Evolutionary conservation across 225 moss, liverwort and hornwort species (phyloP), one percentile per base, ranked within the genome.

Genomic region (Neckera pumila): DNA sequence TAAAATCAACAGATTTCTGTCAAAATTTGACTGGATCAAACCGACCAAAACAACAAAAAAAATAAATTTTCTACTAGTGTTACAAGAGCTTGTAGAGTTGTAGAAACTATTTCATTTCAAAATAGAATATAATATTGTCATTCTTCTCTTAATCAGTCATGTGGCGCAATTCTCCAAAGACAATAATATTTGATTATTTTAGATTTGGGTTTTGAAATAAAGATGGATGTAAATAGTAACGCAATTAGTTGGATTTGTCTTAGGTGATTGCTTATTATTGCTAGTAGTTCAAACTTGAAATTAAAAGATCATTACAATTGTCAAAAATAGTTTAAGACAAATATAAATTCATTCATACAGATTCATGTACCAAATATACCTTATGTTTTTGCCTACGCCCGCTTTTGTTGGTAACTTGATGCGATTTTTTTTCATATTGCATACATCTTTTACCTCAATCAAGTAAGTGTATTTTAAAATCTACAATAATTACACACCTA

Each of bases 381-480:
- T 1, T 42, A 9, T 42, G 9, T 26, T 26, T 7, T 69, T 0
- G 4, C 3, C 13, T 38, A 38, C 10, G 0, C 4, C 7, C 5
- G 14, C 9, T 71, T 70, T 70, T 42, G 8, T 42, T 26, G 15
- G 25, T 70, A 40, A 16, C 16, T 43, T 71, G 27, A 42, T 16
- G 2, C 27, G 3, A 9, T 71, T 71, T 27, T 5, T 27, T 42
- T 27, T 71, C 15, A 42, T 27, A 4, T 43, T 42, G 15, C 12
- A 2, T 42, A 9, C 27, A 43, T 27, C 2, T 3, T 43, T 71
- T 71, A 7, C 27, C 16, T 6, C 27, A 16, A 16, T 27, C 3
- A 15, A 43, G 0, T 43, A 27, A 71, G 27, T 43, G 0, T 27
- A 21, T 42, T 43, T 42, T 16, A 43, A 9, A 42, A 71, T 71